Base-by-base conservation (phyloP, 495 filamentous ascomycete genomes). In the Aspergillus funiculosus region DNA sequence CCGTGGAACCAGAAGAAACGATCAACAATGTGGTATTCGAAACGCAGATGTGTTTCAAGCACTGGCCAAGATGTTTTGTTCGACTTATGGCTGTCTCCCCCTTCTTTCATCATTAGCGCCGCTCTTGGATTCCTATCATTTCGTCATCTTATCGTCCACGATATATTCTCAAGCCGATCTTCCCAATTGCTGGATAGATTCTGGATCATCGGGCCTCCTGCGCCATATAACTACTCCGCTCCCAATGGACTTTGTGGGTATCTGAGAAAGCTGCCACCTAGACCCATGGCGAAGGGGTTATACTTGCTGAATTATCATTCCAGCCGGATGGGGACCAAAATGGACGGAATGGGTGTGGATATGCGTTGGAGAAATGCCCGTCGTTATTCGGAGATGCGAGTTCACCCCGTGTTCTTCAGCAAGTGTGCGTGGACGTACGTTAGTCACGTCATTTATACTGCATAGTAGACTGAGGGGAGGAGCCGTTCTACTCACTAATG, bases 181-280 rank as follows among this genome's bases (percentile, higher is more conserved):
- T n/a, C n/a, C n/a, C n/a, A n/a, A n/a, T n/a, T n/a, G n/a, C n/a
- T n/a, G n/a, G n/a, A 54, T 5, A 54, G 27, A 39, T 50, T 54
- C 24, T 53, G 51, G n/a, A 58, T 58, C 55, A 58, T 58, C 9
- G 54, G 44, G n/a, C 54, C 50, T 11, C 51, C 51, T 6, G 54
- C 51, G 2, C 51, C 51, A 48, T 58, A 47, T n/a, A 58, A 14
- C 17, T 54, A 44, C 20, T 58, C 54, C 15, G 51, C 54, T 13
- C 50, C 50, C 9, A 50, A 52, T 14, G 51, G 43, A 0, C 50
- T 48, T 17, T 51, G 51, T 2, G 50, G 44, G 25, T 51, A 53
- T 18, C 46, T 34, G 2, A 42, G 35, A 11, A 46, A 42, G 19
- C 37, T 50, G 27, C 46, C 41, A 2, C 37, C 50, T 15, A 52